Evolutionary conservation across 139 green algal species (phyloP).

Genomic region (Deuterostichococcus epilithicus): DNA sequence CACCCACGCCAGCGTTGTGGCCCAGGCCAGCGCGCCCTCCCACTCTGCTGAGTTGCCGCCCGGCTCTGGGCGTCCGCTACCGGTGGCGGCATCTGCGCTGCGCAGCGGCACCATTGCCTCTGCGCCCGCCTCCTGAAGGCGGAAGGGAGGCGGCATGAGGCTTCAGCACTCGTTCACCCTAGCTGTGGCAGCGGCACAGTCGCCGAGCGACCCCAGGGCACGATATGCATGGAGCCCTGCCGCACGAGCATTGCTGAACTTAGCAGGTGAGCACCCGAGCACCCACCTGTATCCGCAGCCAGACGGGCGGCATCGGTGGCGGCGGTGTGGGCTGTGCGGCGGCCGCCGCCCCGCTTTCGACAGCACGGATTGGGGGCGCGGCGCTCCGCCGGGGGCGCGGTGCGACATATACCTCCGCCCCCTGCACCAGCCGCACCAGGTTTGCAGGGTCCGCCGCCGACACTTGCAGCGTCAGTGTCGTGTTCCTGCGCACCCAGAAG

Average conservation of each 20-base stretch:
- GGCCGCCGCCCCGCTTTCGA: not conserved
- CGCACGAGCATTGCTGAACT: too few relatives aligned
- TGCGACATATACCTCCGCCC: slow-evolving; percentile 68
- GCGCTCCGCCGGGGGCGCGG: slow-evolving; percentile 47
- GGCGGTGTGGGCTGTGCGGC: not conserved
- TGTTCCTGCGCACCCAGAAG: slow-evolving; percentile 51
- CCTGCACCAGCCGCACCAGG: slow-evolving; percentile 52
- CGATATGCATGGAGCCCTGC: too few relatives aligned
- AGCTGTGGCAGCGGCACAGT: too few relatives aligned
- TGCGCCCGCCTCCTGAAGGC: too few relatives aligned
- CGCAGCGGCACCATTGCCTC: too few relatives aligned
- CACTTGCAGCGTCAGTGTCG: slow-evolving; percentile 32
- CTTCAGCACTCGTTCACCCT: too few relatives aligned
- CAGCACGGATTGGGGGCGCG: not conserved
- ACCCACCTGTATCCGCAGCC: slow-evolving; percentile 11
- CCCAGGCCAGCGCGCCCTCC: not conserved
- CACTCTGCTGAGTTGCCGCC: too few relatives aligned
- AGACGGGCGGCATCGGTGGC: not conserved
- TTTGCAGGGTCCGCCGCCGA: slow-evolving; percentile 15
- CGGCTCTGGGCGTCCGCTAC: too few relatives aligned
- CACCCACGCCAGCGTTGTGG: not conserved
- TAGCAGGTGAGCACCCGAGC: too few relatives aligned
- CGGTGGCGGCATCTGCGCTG: too few relatives aligned
- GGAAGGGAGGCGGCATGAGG: too few relatives aligned
- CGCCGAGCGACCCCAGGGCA: too few relatives aligned